Evolutionary conservation across 1,284 basidiomycete species (phyloP), one percentile per base, ranked within the genome.

Genomic region (Ceratobasidium sp.): DNA sequence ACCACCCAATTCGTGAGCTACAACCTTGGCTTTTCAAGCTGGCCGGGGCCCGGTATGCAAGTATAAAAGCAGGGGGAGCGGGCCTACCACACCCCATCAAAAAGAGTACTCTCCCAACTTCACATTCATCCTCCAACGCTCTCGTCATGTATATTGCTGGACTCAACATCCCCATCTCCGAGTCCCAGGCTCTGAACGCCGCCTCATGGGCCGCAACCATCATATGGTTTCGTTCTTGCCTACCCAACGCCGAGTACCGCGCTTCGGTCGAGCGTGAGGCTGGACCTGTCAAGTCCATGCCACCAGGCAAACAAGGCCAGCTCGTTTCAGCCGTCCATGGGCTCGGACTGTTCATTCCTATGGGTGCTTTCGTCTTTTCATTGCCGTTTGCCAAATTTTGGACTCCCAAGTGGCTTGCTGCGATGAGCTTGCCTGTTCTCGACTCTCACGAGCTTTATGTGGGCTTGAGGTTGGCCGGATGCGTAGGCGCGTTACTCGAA

Each of bases 121-220:
- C 23, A 16, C 16, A 52, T 20, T 46, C 46, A 57, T 30, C 66
- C 3, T n/a, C 57, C 30, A 33, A 52, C n/a, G 5, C n/a, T 35
- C 54, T 69, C 59, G 38, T 6, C 33, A 74, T 74, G 73, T 75
- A 75, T n/a, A 38, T 75, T 23, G 73, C 73, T 27, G 73, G 73
- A 27, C 18, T 75, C 14, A 50, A 75, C 27, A 4, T 75, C 35
- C 50, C 73, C 48, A 54, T 75, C 30, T 30, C 73, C 30, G 60
- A 75, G n/a, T 23, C 73, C 6, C 73, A 75, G 30, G 73, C 62
- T n/a, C 46, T 75, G 20, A 75, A 75, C 62, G 60, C 48, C 8
- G 46, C 50, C 3, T 35, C 60, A 6, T 75, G 73, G 73, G 62
- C 62, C 12, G 30, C 60, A 8, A 65, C 52, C 23, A 41, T 65